A percentile compares a stretch with the other conserved stretches of the same genome.
Evolutionary conservation across 805 yeast genomes (phyloP).

Genomic region (Candida argentea): DNA sequence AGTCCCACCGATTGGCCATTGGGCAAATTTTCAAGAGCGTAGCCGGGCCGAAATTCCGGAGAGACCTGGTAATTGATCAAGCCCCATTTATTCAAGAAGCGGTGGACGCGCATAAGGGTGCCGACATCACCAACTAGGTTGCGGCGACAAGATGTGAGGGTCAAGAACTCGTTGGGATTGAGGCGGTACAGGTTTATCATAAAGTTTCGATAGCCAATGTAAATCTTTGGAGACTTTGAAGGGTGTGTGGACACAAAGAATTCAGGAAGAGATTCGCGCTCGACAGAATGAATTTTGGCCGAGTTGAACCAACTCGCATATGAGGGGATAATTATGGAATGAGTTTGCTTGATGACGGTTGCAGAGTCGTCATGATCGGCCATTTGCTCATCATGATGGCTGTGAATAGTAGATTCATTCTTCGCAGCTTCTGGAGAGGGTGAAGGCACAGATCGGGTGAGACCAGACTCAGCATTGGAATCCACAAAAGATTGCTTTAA

Average conservation of each 20-base stretch:
- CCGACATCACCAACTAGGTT: slow-evolving; percentile 89
- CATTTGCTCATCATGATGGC: slow-evolving; percentile 1
- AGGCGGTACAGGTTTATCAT: slow-evolving; percentile 81
- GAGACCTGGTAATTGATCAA: slow-evolving; percentile 86
- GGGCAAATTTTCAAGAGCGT: slow-evolving; percentile 41
- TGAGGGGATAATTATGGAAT: slow-evolving; percentile 77
- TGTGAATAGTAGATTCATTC: not conserved
- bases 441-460: not conserved
- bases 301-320: slow-evolving; percentile 81
- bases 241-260: slow-evolving; percentile 67
- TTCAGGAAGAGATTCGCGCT: slow-evolving; percentile 78
- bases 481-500: no score
- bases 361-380: slow-evolving; percentile 3
- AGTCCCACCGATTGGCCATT: slow-evolving; percentile 39
- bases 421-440: not conserved
- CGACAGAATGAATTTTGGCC: slow-evolving; percentile 64
- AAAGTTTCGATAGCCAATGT: slow-evolving; percentile 75
- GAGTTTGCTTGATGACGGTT: slow-evolving; percentile 46
- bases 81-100: slow-evolving; percentile 86
- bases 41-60: slow-evolving; percentile 60
- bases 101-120: slow-evolving; percentile 73
- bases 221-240: slow-evolving; percentile 73
- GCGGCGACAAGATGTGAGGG: slow-evolving; percentile 86
- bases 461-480: no score
- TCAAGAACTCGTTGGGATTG: slow-evolving; percentile 81